Base-by-base conservation (phyloP, 176 grass and related monocot genomes). In the Raddia guianensis region DNA sequence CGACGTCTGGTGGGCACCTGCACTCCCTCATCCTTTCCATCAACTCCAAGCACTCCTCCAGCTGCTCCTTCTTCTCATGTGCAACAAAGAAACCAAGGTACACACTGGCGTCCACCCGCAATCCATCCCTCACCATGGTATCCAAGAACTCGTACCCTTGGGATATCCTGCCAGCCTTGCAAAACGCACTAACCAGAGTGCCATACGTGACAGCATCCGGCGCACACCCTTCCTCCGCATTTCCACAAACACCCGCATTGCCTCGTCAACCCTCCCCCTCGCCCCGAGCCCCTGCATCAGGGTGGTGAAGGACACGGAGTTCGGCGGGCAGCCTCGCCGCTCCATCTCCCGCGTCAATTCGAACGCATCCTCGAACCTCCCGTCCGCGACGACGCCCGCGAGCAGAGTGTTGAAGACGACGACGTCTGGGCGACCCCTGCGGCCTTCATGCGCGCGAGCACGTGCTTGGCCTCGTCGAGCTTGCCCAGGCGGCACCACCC, bases 401-500 rank as follows among this genome's bases (percentile, higher is more conserved):
- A 98, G 88, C 76, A 98, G 86, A n/a, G 92, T 95, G 86, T 98
- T 98, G 79, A 89, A 98, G 52, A 89, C 90, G 48, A 98, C 96
- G 12, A 86, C 76, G 76, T 98, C 92, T 43, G 93, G 70, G 88
- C 88, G 59, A 98, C 86, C 40, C 68, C 92, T 1, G 86, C 74
- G 62, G 87, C 54, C 51, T 87, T 89, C 88, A 95, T 95, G 86
- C 93, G 95, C 44, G 90, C 81, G 51, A 98, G 89, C 47, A 98
- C 90, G 82, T 86, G 79, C 75, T 95, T 98, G 72, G 95, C 95
- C 74, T 98, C 95, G 57, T 93, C 86, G 12, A 98, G 90, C 80
- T 95, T 98, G 35, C 90, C 92, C 19, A 86, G 84, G 77, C 89
- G 89, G 88, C 95, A 98, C 95, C 95, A 98, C 10, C 95, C 95